Evolutionary conservation across 108 stramenopile genomes (phyloP).

Genomic region (Skeletonema grethae): DNA sequence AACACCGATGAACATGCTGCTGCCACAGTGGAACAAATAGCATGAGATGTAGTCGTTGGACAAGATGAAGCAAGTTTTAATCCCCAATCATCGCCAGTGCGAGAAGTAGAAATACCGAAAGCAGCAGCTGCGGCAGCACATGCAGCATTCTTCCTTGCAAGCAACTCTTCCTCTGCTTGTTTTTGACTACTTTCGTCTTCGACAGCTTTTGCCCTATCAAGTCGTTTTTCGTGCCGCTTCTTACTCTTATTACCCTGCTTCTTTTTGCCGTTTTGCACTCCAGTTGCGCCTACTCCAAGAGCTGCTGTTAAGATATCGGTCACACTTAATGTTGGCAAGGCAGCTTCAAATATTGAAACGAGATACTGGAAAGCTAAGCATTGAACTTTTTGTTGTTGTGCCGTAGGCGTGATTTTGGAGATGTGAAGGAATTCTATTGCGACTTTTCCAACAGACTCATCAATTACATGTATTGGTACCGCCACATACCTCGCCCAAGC

Average conservation of each 20-base stretch:
- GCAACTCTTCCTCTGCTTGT: slow-evolving; percentile 59
- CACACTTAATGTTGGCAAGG: slow-evolving; percentile 53
- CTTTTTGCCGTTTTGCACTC: slow-evolving; percentile 35
- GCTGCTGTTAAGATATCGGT: slow-evolving; percentile 65
- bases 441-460: slow-evolving; percentile 32
- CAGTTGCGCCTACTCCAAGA: slow-evolving; percentile 45
- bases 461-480: slow-evolving; percentile 59
- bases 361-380: slow-evolving; percentile 59
- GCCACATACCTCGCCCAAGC: slow-evolving; percentile 77
- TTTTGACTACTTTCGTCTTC: slow-evolving; percentile 22
- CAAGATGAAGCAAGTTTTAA: slow-evolving; percentile 32
- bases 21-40: slow-evolving; percentile 56
- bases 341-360: slow-evolving; percentile 75
- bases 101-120: slow-evolving; percentile 41
- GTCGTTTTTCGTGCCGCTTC: slow-evolving; percentile 61
- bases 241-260: slow-evolving; percentile 68
- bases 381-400: slow-evolving; percentile 18
- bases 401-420: slow-evolving; percentile 1
- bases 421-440: slow-evolving; percentile 34
- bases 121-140: slow-evolving; percentile 49
- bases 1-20: slow-evolving; percentile 57
- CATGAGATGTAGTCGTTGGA: slow-evolving; percentile 29
- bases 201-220: slow-evolving; percentile 47
- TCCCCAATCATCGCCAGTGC: slow-evolving; percentile 15
- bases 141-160: slow-evolving; percentile 63